Conservation (phyloP, 2,329 filamentous ascomycete genomes). For the Ilyonectria destructans region DNA sequence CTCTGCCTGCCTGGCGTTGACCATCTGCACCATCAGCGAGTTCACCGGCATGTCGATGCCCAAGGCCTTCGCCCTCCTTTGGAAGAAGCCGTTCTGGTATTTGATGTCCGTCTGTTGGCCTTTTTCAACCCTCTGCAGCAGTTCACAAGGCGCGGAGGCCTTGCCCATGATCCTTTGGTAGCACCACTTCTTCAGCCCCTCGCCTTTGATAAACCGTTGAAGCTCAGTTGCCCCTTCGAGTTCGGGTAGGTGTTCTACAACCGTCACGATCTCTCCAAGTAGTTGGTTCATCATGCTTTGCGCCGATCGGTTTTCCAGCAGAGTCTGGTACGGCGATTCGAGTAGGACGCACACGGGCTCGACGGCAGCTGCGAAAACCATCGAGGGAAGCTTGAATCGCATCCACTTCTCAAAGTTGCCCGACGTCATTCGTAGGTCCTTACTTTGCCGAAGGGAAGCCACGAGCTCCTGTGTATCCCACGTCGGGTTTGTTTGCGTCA, state of each 20-base stretch:
- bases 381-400: slow-evolving; percentile 82
- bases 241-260: slow-evolving; percentile 84
- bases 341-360: slow-evolving; percentile 88
- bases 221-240: slow-evolving; percentile 74
- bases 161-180: slow-evolving; percentile 57
- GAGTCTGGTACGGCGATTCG: slow-evolving; percentile 80
- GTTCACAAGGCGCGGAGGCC: slow-evolving; percentile 71
- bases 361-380: slow-evolving; percentile 83
- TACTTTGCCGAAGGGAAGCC: slow-evolving; percentile 37
- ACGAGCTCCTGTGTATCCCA: slow-evolving; percentile 44
- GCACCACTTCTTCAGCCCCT: slow-evolving; percentile 74
- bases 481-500: slow-evolving; percentile 48
- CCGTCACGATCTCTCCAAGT: slow-evolving; percentile 80
- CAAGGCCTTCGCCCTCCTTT: slow-evolving; percentile 79
- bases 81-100: slow-evolving; percentile 91
- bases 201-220: slow-evolving; percentile 69
- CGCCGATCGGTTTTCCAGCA: slow-evolving; percentile 78
- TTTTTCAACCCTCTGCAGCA: slow-evolving; percentile 76
- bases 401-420: slow-evolving; percentile 67
- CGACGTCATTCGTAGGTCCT: slow-evolving; percentile 43
- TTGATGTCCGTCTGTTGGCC: slow-evolving; percentile 83
- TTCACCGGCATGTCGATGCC: slow-evolving; percentile 83
- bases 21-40: slow-evolving; percentile 79
- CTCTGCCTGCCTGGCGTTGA: slow-evolving; percentile 76
- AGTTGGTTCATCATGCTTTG: slow-evolving; percentile 79